phyloP scores from a whole-genome alignment of 345 rosid genomes.

The Moringa oleifera region DNA sequence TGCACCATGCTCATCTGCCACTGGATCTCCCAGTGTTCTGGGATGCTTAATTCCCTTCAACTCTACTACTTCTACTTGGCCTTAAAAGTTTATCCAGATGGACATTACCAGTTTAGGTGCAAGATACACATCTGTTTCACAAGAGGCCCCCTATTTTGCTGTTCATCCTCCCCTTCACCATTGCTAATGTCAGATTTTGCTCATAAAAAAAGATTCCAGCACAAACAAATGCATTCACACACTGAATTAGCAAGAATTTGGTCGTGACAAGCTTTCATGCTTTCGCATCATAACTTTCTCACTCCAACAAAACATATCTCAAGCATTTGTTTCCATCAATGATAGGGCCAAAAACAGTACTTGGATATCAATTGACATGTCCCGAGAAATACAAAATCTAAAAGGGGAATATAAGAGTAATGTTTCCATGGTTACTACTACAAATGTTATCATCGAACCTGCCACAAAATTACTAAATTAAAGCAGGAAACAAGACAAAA shows the following conservation, averaged over 20 bases:
- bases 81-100: no score
- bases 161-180: neutral
- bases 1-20: no score
- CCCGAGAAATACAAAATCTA: no score
- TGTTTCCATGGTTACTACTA: neutral
- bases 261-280: neutral
- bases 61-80: no score
- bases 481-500: conserved; percentile 6
- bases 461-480: conserved; percentile 2
- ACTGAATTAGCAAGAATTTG: neutral
- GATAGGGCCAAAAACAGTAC: neutral
- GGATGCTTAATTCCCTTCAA: no score
- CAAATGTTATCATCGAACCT: neutral
- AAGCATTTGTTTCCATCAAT: neutral
- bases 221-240: neutral
- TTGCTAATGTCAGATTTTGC: neutral
- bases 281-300: no score
- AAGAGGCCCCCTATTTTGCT: neutral
- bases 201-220: neutral
- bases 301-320: neutral
- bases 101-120: no score
- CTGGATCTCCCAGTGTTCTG: no score
- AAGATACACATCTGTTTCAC: neutral
- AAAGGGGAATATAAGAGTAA: neutral
- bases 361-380: no score